Evolutionary conservation across 371 early-diverging fungal species (phyloP).

Genomic region (Coemansia sp.): DNA sequence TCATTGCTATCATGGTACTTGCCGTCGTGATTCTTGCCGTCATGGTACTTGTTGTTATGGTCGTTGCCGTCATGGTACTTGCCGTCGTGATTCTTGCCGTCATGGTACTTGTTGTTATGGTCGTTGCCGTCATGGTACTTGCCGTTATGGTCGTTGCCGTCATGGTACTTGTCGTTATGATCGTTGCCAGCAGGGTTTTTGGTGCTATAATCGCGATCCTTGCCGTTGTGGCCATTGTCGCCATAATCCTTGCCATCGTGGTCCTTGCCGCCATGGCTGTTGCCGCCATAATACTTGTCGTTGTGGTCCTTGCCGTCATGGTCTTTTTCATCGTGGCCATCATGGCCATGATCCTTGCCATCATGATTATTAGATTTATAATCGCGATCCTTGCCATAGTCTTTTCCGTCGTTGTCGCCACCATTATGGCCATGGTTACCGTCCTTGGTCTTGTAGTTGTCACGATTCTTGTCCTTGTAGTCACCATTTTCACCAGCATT

Average conservation of each 20-base stretch:
- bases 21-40: background rate
- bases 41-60: background rate
- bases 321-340: slow-evolving; percentile 4
- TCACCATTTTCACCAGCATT: background rate
- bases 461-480: slow-evolving; percentile 9
- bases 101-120: background rate
- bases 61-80: background rate
- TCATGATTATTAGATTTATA: slow-evolving; percentile 2
- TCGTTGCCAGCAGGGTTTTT: slow-evolving; percentile 1
- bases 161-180: background rate
- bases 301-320: background rate
- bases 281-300: background rate
- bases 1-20: background rate
- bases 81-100: background rate
- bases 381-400: slow-evolving; percentile 5
- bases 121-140: slow-evolving; percentile 3
- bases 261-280: background rate
- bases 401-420: background rate
- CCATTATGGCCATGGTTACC: slow-evolving; percentile 10
- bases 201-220: slow-evolving; percentile 7
- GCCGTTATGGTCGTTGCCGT: background rate
- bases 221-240: background rate
- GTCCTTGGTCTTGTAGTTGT: slow-evolving; percentile 9
- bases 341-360: slow-evolving; percentile 1
- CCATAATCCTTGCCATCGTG: background rate